Evolutionary conservation across 768 basidiomycete genomes (phyloP).

Genomic region (Mycena chlorophos): DNA sequence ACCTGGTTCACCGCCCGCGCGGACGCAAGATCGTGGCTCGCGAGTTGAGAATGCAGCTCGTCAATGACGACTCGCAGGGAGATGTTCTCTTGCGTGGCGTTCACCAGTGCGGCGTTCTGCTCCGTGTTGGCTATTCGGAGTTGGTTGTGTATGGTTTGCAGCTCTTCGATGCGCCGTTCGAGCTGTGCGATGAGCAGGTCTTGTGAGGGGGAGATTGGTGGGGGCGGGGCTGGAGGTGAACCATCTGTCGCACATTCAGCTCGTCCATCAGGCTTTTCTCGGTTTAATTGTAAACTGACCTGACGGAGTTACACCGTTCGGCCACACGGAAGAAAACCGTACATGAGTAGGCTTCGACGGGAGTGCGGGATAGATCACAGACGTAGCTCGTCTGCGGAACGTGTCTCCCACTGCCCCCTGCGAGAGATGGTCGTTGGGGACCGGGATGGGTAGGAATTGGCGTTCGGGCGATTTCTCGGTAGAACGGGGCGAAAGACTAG

Average conservation of each 20-base stretch:
- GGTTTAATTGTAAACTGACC: background rate
- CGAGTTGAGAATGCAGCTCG: slow-evolving; percentile 11
- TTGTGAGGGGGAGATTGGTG: background rate
- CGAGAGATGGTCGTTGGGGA: background rate
- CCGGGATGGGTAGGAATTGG: background rate
- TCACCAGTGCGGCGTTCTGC: slow-evolving; percentile 5
- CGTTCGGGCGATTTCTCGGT: background rate
- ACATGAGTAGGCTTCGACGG: slow-evolving; percentile 3
- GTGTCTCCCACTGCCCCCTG: background rate
- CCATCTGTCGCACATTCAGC: no score
- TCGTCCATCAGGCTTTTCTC: no score
- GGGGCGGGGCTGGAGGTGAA: background rate
- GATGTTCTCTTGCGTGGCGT: slow-evolving; percentile 13
- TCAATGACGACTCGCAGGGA: slow-evolving; percentile 18
- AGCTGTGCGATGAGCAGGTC: slow-evolving; percentile 7
- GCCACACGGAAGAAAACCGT: slow-evolving; percentile 14
- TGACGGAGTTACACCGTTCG: background rate
- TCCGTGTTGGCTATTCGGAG: slow-evolving; percentile 14
- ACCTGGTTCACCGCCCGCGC: slow-evolving; percentile 11
- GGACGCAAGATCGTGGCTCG: slow-evolving; percentile 7
- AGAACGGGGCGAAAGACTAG: background rate
- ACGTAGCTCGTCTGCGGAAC: slow-evolving; percentile 3
- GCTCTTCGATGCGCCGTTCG: slow-evolving; percentile 5
- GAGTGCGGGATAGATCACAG: slow-evolving; percentile 8
- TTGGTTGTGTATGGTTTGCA: slow-evolving; percentile 12